Base-by-base conservation (phyloP, 78 protist genomes). In the Cavenderia fasciculata region DNA sequence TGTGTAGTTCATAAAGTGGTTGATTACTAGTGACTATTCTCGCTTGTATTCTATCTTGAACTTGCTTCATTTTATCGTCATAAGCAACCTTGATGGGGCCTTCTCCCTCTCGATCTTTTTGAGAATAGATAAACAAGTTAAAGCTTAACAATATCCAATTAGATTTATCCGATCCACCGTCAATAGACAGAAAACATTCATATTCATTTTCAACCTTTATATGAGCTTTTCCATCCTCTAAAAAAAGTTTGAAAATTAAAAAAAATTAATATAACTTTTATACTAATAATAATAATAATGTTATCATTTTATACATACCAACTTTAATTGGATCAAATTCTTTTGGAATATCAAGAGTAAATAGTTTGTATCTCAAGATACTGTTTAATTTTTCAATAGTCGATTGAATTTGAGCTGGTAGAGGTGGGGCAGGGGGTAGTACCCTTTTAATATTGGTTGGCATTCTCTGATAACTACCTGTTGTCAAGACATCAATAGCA, bases 1-100 rank as follows among this genome's bases (percentile, higher is more conserved):
- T 68, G 23, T 82, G 90, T 44, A 82, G 25, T 52, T 82, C 90
- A 57, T 36, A 44, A 29, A 82, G n/a, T n/a, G 90, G 90, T 25
- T 27, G 27, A 10, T 59, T 21, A 1, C 79, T 54, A 43, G 78
- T 44, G 11, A 38, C 7, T 59, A 82, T 44, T 29, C 90, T 38
- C 31, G 65, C 68, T 44, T 82, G 90, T 34, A 82, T 63, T 52
- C 90, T 54, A 19, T 82, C 90, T 2, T 25, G 14, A 3, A 82
- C 62, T 19, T 34, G 31, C 31, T 51, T 69, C 56, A 82, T 68
- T 36, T 54, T 36, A 18, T 65, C 31, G 3, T 82, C 90, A 8
- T 52, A 49, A 19, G 90, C 90, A 21, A 59, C 78, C 27, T 82
- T 66, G 10, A 82, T 82, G 0, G 76, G 90, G 38, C 74, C 78